phyloP scores from a whole-genome alignment of 768 basidiomycete genomes.

The Psilocybe sp. region DNA sequence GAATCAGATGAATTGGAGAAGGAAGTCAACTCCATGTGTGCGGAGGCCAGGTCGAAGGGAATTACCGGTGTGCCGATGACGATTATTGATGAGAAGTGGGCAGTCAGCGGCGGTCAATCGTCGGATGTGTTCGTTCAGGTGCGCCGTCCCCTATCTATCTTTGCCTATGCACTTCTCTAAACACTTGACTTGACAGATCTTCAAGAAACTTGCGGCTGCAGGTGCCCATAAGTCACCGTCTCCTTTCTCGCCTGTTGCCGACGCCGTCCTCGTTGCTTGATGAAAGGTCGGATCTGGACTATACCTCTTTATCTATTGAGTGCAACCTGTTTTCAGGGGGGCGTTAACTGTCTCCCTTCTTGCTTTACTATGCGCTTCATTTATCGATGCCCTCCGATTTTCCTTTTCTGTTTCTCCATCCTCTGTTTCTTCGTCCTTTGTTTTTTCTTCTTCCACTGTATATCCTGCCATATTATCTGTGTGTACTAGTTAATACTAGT shows the following conservation, averaged over 20 bases:
- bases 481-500: too few species aligned
- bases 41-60: slow-evolving; percentile 60
- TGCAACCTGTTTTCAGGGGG: neutral
- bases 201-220: slow-evolving; percentile 48
- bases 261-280: slow-evolving; percentile 26
- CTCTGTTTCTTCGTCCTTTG: neutral
- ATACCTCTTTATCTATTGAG: neutral
- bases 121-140: slow-evolving; percentile 69
- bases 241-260: slow-evolving; percentile 31
- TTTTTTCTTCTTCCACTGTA: neutral
- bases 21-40: slow-evolving; percentile 63
- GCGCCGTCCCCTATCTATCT: neutral
- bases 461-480: too few species aligned
- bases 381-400: slow-evolving; percentile 2
- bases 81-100: slow-evolving; percentile 78
- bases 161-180: neutral
- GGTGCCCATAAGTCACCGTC: slow-evolving; percentile 32
- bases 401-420: slow-evolving; percentile 1
- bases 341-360: neutral
- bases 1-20: slow-evolving; percentile 60
- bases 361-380: slow-evolving; percentile 1
- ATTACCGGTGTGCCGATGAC: slow-evolving; percentile 80
- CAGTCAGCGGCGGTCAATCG: slow-evolving; percentile 70
- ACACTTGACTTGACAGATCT: slow-evolving; percentile 28
- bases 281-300: neutral